These are phyloP conservation scores for Aphanomyces stellatus DNA, from an alignment of 352 stramenopile species.

Conservation along the genomic window DNA sequence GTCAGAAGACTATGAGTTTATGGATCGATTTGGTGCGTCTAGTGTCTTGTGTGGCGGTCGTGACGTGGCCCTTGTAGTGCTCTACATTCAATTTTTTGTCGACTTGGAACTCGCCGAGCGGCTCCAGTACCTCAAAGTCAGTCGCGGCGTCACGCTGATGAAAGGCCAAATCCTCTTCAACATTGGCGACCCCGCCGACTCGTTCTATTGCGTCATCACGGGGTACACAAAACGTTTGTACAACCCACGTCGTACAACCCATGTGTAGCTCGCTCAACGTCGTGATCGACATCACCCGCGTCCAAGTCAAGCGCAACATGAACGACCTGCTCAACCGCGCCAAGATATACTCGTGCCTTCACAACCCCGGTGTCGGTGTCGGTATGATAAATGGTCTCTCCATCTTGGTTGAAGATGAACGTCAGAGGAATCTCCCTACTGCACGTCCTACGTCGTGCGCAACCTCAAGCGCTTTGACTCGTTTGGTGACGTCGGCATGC, in stretches of 20 bases:
- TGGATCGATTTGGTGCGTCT: slow-evolving; percentile 46
- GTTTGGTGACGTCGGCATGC: slow-evolving; percentile 57
- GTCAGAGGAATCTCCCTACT: slow-evolving; percentile 26
- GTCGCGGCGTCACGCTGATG: slow-evolving; percentile 54
- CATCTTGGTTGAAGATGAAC: background rate
- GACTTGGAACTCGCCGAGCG: slow-evolving; percentile 45
- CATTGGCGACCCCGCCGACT: slow-evolving; percentile 55
- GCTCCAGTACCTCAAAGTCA: slow-evolving; percentile 47
- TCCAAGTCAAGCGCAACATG: slow-evolving; percentile 52
- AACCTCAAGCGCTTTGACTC: slow-evolving; percentile 57
- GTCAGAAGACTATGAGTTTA: slow-evolving; percentile 54
- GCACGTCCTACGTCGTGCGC: slow-evolving; percentile 47
- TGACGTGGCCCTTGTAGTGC: slow-evolving; percentile 25
- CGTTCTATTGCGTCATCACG: slow-evolving; percentile 73
- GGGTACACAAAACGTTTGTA: slow-evolving; percentile 19
- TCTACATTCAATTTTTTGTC: slow-evolving; percentile 53
- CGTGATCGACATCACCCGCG: slow-evolving; percentile 63
- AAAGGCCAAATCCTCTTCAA: slow-evolving; percentile 57
- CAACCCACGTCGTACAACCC: background rate
- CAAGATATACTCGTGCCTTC: slow-evolving; percentile 53
- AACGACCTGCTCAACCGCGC: slow-evolving; percentile 63
- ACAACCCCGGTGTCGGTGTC: slow-evolving; percentile 43
- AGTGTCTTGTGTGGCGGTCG: background rate
- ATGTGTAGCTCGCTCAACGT: slow-evolving; percentile 35
- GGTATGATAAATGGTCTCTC: slow-evolving; percentile 21